Conservation (phyloP, 768 basidiomycete genomes). For the Phylloporus sp. region DNA sequence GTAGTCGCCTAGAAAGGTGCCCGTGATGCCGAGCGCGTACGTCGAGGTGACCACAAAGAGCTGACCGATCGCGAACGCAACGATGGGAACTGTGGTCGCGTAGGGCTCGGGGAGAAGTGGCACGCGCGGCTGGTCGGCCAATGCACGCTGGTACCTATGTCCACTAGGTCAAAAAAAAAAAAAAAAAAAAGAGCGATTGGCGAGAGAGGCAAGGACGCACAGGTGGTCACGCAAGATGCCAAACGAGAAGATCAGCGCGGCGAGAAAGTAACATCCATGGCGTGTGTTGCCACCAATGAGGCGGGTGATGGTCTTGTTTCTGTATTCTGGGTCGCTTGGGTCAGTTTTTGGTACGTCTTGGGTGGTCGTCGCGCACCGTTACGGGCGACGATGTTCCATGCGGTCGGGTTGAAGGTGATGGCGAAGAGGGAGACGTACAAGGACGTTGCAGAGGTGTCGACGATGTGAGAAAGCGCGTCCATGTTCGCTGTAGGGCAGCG, state of each 20-base stretch:
- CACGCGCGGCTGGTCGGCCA: constrained; percentile 69
- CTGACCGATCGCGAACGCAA: constrained; percentile 70
- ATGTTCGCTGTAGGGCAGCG: constrained; percentile 7
- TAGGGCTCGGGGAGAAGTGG: constrained; percentile 64
- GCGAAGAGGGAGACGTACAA: constrained; percentile 61
- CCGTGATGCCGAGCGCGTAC: constrained; percentile 88
- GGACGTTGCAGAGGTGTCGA: constrained; percentile 66
- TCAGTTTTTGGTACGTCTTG: neutral
- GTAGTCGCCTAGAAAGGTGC: constrained; percentile 85
- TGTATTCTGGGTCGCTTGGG: constrained; percentile 55
- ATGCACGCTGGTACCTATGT: constrained; percentile 68
- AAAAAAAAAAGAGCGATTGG: neutral
- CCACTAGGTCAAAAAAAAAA: neutral
- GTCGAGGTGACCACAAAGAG: constrained; percentile 85
- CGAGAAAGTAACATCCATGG: constrained; percentile 84
- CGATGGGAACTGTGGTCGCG: constrained; percentile 54
- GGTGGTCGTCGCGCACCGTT: constrained; percentile 34
- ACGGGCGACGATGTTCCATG: constrained; percentile 93
- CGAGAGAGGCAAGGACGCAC: constrained; percentile 42
- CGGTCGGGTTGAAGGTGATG: constrained; percentile 88
- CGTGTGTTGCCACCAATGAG: constrained; percentile 70
- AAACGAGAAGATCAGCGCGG: constrained; percentile 76
- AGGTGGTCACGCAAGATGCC: constrained; percentile 84
- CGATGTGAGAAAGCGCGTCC: constrained; percentile 27
- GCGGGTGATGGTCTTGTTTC: constrained; percentile 83